phyloP scores from a whole-genome alignment of 1,139 yeast species.

The Zygoascus sp. region DNA sequence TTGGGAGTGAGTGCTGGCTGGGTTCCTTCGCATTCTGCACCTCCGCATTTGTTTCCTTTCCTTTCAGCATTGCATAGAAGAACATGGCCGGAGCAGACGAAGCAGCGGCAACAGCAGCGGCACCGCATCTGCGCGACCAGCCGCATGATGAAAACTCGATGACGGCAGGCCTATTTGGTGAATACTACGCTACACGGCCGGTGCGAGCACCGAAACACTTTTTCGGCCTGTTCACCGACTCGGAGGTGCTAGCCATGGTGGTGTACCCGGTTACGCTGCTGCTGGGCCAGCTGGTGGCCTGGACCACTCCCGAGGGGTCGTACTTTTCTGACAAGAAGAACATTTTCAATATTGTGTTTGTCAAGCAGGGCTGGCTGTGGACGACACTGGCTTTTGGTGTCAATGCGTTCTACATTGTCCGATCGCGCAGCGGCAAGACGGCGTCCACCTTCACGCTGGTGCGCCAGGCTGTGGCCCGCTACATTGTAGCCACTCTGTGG shows the following conservation, averaged over 20 bases:
- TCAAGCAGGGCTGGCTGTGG: constrained; percentile 94
- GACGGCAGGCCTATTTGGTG: too few species aligned
- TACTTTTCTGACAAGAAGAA: constrained; percentile 60
- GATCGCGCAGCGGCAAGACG: constrained; percentile 2
- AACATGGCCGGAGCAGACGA: too few species aligned
- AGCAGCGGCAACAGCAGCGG: not conserved
- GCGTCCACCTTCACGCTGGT: constrained; percentile 4
- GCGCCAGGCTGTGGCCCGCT: constrained; percentile 30
- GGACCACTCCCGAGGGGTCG: constrained; percentile 22
- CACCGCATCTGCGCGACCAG: not conserved
- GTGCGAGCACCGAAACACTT: not conserved
- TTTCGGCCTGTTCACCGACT: constrained; percentile 15
- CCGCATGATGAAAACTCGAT: too few species aligned
- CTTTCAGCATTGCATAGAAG: too few species aligned
- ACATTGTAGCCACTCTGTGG: constrained; percentile 58
- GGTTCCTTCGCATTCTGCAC: too few species aligned
- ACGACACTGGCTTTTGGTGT: constrained; percentile 43
- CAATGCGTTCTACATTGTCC: constrained; percentile 14
- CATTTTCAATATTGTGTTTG: constrained; percentile 66
- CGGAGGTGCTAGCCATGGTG: constrained; percentile 22
- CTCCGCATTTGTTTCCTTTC: too few species aligned
- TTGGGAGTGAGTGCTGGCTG: too few species aligned
- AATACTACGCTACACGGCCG: too few species aligned
- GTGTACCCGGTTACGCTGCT: constrained; percentile 31
- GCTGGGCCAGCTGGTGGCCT: constrained; percentile 30